Evolutionary conservation across 306 rosid species (phyloP).

Genomic region (Aeschynomene evenia): DNA sequence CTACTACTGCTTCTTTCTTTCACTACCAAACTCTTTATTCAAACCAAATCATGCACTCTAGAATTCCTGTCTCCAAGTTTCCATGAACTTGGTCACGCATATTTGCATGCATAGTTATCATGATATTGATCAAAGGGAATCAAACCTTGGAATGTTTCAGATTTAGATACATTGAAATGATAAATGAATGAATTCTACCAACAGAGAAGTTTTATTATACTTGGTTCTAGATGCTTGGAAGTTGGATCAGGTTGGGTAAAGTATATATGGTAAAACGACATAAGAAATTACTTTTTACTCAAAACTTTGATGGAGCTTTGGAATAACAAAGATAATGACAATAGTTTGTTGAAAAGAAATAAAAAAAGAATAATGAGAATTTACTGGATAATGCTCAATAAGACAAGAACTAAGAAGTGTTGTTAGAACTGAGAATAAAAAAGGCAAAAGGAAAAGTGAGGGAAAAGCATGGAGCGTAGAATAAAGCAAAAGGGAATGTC

Average conservation of each 20-base stretch:
- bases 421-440: too few species aligned
- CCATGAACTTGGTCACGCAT: constrained; percentile 64
- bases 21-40: constrained; percentile 42
- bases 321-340: too few species aligned
- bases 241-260: not conserved
- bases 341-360: too few species aligned
- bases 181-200: not conserved
- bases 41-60: constrained; percentile 57
- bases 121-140: constrained; percentile 22
- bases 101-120: constrained; percentile 55
- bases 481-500: constrained; percentile 57
- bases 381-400: too few species aligned
- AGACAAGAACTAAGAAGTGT: too few species aligned
- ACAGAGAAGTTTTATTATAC: not conserved
- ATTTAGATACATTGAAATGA: not conserved
- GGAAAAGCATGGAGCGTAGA: constrained; percentile 29
- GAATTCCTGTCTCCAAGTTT: constrained; percentile 85
- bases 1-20: constrained; percentile 41
- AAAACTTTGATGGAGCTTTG: too few species aligned
- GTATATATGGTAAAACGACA: too few species aligned
- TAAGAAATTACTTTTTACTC: too few species aligned
- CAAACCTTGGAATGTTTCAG: not conserved
- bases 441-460: constrained; percentile 26
- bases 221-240: not conserved
- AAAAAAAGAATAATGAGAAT: too few species aligned